phyloP scores from a whole-genome alignment of 2,329 filamentous ascomycete species.

The Fusarium sp. region DNA sequence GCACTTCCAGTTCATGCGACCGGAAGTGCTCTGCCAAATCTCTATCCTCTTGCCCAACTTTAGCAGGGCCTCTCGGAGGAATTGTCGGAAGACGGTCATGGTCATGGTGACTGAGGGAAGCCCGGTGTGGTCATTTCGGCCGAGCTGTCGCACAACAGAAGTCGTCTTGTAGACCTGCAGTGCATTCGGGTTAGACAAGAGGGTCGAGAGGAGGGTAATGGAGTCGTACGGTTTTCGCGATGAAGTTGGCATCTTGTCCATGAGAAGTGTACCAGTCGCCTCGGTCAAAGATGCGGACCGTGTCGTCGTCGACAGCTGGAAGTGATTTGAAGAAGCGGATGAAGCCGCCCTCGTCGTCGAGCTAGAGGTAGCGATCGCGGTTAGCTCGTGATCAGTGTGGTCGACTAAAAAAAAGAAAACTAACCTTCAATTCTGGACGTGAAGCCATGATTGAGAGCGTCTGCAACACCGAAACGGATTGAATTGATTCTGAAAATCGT shows the following conservation, averaged over 20 bases:
- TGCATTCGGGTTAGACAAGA: constrained; percentile 19
- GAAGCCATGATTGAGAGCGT: constrained; percentile 72
- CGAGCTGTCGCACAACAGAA: constrained; percentile 92
- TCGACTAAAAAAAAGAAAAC: background rate
- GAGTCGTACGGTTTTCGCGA: constrained; percentile 78
- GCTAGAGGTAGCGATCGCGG: constrained; percentile 62
- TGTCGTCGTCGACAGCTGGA: constrained; percentile 78
- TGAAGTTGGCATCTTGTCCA: constrained; percentile 86
- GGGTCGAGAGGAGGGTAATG: background rate
- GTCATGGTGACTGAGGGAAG: constrained; percentile 96
- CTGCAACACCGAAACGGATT: constrained; percentile 11
- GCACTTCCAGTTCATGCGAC: constrained; percentile 93
- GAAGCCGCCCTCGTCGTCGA: constrained; percentile 97
- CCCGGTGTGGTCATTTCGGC: constrained; percentile 85
- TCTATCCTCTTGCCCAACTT: constrained; percentile 92
- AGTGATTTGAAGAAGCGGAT: constrained; percentile 97
- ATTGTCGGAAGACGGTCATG: constrained; percentile 93
- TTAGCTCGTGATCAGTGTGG: background rate
- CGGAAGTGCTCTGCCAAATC: constrained; percentile 84
- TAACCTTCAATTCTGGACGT: constrained; percentile 79
- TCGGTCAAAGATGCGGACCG: constrained; percentile 92
- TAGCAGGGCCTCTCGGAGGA: constrained; percentile 94
- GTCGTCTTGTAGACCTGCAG: constrained; percentile 94
- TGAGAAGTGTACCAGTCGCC: constrained; percentile 98
- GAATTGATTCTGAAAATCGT: constrained; percentile 16